A percentile compares a stretch with the other conserved stretches of the same genome.
Conservation (phyloP, 2,329 filamentous ascomycete species). For the Nothophaeocryptopus gaeumannii region DNA sequence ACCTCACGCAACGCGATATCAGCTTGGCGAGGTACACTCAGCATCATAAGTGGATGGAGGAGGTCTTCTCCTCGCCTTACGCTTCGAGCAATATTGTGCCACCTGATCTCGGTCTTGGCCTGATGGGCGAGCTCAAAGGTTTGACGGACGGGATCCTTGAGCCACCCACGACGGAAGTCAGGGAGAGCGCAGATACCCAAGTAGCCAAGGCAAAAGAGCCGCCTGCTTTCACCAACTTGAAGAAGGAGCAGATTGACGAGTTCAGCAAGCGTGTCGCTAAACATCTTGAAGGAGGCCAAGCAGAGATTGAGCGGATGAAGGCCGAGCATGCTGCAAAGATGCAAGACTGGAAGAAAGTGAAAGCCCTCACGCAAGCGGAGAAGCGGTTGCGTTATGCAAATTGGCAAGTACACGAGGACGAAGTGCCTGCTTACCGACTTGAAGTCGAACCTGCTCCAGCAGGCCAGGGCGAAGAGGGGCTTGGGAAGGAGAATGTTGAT, state of each 20-base stretch:
- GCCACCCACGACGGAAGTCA: constrained; percentile 41
- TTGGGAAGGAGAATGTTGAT: constrained; percentile 58
- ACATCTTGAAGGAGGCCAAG: constrained; percentile 68
- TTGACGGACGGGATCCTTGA: constrained; percentile 86
- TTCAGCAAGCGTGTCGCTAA: constrained; percentile 76
- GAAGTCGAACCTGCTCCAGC: constrained; percentile 47
- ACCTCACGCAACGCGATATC: constrained; percentile 83
- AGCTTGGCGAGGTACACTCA: constrained; percentile 84
- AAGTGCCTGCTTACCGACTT: constrained; percentile 42
- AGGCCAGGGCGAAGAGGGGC: constrained; percentile 29
- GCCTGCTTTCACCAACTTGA: constrained; percentile 61
- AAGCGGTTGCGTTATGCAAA: constrained; percentile 67
- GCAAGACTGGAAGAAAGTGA: constrained; percentile 69
- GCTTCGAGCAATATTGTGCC: constrained; percentile 80
- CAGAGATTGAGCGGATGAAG: constrained; percentile 82
- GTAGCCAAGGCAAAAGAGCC: constrained; percentile 45
- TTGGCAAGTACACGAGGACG: constrained; percentile 42
- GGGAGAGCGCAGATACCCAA: constrained; percentile 27
- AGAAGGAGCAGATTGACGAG: constrained; percentile 73
- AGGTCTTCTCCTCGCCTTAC: constrained; percentile 89
- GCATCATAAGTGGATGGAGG: constrained; percentile 99
- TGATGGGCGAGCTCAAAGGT: constrained; percentile 70
- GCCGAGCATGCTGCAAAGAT: constrained; percentile 72
- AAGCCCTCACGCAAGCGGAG: constrained; percentile 70
- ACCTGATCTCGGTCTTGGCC: constrained; percentile 79